A percentile compares a stretch with the other conserved stretches of the same genome.
phyloP scores from a whole-genome alignment of 345 rosid genomes.

The Gossypium ekmanianum region DNA sequence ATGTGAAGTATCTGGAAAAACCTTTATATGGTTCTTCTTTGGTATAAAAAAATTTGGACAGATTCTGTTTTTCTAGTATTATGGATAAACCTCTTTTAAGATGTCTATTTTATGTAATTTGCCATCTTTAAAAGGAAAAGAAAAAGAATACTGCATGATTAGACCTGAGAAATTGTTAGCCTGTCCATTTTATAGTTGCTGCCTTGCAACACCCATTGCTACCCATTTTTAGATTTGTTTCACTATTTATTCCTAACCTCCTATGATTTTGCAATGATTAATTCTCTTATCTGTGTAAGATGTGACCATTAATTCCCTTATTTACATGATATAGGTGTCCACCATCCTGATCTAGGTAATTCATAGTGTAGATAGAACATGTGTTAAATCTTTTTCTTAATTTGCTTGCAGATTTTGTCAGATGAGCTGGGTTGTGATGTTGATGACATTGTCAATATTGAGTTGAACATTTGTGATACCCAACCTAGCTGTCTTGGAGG shows the following conservation, averaged over 20 bases:
- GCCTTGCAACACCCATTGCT: neutral
- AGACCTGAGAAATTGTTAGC: conserved; percentile 8
- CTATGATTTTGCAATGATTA: conserved; percentile 2
- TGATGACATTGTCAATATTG: conserved; percentile 70
- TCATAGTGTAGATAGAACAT: neutral
- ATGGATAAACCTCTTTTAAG: conserved; percentile 2
- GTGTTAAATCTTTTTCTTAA: conserved; percentile 8
- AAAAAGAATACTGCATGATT: neutral
- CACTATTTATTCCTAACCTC: neutral
- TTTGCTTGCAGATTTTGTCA: conserved; percentile 60
- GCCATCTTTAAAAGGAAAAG: neutral
- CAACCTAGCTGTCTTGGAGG: conserved; percentile 99
- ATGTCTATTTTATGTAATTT: neutral
- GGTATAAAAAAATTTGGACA: neutral
- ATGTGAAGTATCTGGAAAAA: neutral
- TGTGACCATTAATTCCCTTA: neutral
- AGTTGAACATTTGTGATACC: conserved; percentile 90
- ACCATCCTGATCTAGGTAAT: neutral
- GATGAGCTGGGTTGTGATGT: conserved; percentile 57
- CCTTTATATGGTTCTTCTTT: neutral
- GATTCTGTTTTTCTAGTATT: neutral
- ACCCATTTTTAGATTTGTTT: neutral
- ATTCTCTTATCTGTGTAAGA: neutral
- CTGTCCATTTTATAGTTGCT: neutral
- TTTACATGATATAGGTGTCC: conserved; percentile 1